phyloP scores from a whole-genome alignment of 2,329 filamentous ascomycete species.

The Arachnopeziza araneosa region DNA sequence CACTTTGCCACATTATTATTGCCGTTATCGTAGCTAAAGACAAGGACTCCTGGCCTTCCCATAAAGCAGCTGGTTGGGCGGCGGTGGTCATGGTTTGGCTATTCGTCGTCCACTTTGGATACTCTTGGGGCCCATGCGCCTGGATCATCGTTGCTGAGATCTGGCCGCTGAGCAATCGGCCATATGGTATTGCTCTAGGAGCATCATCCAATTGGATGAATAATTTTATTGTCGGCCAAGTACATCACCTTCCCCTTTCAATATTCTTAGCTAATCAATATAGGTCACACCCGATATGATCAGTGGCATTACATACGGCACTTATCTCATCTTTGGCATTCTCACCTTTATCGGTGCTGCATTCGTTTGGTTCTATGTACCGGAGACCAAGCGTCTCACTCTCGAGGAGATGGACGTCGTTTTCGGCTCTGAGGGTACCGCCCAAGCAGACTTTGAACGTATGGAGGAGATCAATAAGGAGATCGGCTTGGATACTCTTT shows the following conservation, averaged over 20 bases:
- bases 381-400: neutral
- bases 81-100: conserved; percentile 68
- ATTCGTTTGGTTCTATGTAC: conserved; percentile 44
- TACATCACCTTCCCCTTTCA: neutral
- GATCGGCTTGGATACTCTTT: conserved; percentile 50
- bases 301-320: conserved; percentile 58
- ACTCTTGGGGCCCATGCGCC: conserved; percentile 63
- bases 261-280: neutral
- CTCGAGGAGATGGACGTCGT: neutral
- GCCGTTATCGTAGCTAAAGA: conserved; percentile 64
- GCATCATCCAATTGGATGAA: conserved; percentile 69
- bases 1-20: conserved; percentile 28
- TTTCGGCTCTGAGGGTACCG: conserved; percentile 54
- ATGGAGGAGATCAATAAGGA: conserved; percentile 70
- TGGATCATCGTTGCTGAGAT: conserved; percentile 70
- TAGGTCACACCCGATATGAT: conserved; percentile 60
- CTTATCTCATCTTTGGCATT: conserved; percentile 65
- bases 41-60: conserved; percentile 53
- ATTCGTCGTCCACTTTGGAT: conserved; percentile 65
- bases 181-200: conserved; percentile 61
- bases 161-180: conserved; percentile 59
- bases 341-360: conserved; percentile 57
- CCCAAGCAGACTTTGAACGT: conserved; percentile 60
- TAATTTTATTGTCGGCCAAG: conserved; percentile 61
- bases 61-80: conserved; percentile 51